Base-by-base conservation (phyloP, 169 alveolate genomes). In the Plasmodium cynomolgi region DNA sequence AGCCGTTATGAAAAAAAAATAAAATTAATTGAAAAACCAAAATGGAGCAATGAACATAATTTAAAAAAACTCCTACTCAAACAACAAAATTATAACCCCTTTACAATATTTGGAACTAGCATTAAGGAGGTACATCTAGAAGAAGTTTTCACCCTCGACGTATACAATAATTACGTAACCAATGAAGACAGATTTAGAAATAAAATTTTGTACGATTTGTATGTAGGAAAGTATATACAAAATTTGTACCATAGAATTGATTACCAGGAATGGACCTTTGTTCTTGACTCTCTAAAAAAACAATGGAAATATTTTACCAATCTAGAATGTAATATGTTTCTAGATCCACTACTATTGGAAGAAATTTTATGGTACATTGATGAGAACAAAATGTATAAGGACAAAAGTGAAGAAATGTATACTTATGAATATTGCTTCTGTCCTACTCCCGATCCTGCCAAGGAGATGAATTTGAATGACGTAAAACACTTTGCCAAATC, bases 371-470 rank as follows among this genome's bases (percentile, higher is more conserved):
- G 93, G 93, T 86, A 86, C 68, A 86, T 86, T 33, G 93, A 86
- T 86, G 81, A 86, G 58, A 86, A 86, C 68, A 86, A 86, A 77
- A 86, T 86, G 93, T 86, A 86, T 77, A 86, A 86, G 68, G 93
- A 86, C 62, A 86, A 86, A 77, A 86, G 93, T 56, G 81, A 75
- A 37, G 54, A 68, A 3, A 77, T 77, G 71, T 86, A 86, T 77
- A 86, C 68, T 20, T 86, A 86, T 86, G 93, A 86, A 77, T 75
- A 34, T 56, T 86, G 93, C 44, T 86, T 86, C 72, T 86, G 93
- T n/a, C 93, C 93, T 54, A 86, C 93, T 17, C 93, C 93, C 29
- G 93, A 86, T 77, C 93, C 93, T n/a, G 39, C 20, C 23, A 86
- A 86, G 29, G 86, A 86, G 68, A 54, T 75, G 17, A 86, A 86